Evolutionary conservation across 1,139 yeast genomes (phyloP), one percentile per base, ranked within the genome.

Genomic region (Arxiozyma telluris): DNA sequence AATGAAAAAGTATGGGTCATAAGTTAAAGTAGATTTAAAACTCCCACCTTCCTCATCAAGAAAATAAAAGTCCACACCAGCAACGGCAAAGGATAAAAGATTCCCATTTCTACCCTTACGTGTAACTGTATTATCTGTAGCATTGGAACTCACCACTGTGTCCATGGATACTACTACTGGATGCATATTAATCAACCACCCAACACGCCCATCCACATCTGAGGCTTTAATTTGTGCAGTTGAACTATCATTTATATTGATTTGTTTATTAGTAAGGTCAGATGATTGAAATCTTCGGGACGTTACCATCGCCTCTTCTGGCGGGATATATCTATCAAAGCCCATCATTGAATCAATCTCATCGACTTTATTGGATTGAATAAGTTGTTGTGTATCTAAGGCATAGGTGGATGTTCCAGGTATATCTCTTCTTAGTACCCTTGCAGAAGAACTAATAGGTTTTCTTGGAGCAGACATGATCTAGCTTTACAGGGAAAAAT

Each of bases 21-120:
- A 88, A 57, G 80, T 84, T 21, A 87, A 71, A 0, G 96, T 86
- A 3, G 91, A 84, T 67, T 91, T 93, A 74, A 94, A 94, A 43
- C 88, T 82, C 3, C 98, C 98, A 47, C 99, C 99, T 71, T 91
- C 97, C 64, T 89, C 96, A 67, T 93, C 98, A n/a, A 94, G 72
- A 62, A 94, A 94, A 68, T 94, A 94, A 69, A 87, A 90, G 65
- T 93, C 98, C 4, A 93, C 97, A 4, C 93, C 98, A 0, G 97
- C 81, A 50, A 80, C 75, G 11, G 94, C 95, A 30, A 80, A 83
- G 1, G 84, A 78, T 1, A 88, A 79, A 55, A 69, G 74, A 9
- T 56, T 53, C 22, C 74, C 52, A 49, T 61, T 57, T 51, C 60
- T 59, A 6, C 89, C 90, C 21, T 12, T 17, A 4, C 20, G 34